phyloP scores from a whole-genome alignment of 2,329 filamentous ascomycete species.

The Ceratocystis alfenasii region DNA sequence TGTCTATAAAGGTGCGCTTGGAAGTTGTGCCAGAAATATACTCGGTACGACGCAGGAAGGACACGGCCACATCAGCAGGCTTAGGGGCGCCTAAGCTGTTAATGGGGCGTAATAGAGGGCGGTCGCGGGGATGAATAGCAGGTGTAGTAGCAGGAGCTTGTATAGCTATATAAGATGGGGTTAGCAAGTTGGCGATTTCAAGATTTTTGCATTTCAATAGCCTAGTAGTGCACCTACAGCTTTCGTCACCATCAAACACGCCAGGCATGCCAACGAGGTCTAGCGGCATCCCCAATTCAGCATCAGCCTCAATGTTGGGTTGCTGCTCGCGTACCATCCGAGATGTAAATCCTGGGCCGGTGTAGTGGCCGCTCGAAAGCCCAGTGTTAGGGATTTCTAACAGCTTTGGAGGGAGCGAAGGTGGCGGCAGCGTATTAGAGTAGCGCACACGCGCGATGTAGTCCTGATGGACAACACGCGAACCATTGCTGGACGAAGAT shows the following conservation, averaged over 20 bases:
- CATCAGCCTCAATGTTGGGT: slow-evolving; percentile 92
- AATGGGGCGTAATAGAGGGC: slow-evolving; percentile 69
- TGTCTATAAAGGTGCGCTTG: slow-evolving; percentile 26
- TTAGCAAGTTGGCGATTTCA: not conserved
- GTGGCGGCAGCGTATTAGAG: slow-evolving; percentile 88
- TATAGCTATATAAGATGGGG: slow-evolving; percentile 47
- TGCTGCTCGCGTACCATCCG: slow-evolving; percentile 82
- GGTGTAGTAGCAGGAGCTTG: slow-evolving; percentile 63
- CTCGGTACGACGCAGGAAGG: slow-evolving; percentile 89
- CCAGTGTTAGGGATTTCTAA: slow-evolving; percentile 94
- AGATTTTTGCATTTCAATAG: not conserved
- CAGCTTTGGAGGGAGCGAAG: slow-evolving; percentile 88
- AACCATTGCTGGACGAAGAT: slow-evolving; percentile 29
- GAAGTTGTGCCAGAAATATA: slow-evolving; percentile 64
- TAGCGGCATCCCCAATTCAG: slow-evolving; percentile 93
- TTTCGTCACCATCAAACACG: slow-evolving; percentile 89
- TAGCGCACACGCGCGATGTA: slow-evolving; percentile 95
- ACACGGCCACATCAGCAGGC: slow-evolving; percentile 63
- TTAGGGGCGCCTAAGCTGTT: slow-evolving; percentile 76
- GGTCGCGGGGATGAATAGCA: slow-evolving; percentile 69
- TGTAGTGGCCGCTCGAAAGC: slow-evolving; percentile 75
- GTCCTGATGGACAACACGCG: slow-evolving; percentile 70
- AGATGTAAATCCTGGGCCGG: slow-evolving; percentile 78
- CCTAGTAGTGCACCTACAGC: slow-evolving; percentile 46
- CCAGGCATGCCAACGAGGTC: slow-evolving; percentile 90